Evolutionary conservation across 352 stramenopile species (phyloP).

Genomic region (Globisporangium iwayamae): DNA sequence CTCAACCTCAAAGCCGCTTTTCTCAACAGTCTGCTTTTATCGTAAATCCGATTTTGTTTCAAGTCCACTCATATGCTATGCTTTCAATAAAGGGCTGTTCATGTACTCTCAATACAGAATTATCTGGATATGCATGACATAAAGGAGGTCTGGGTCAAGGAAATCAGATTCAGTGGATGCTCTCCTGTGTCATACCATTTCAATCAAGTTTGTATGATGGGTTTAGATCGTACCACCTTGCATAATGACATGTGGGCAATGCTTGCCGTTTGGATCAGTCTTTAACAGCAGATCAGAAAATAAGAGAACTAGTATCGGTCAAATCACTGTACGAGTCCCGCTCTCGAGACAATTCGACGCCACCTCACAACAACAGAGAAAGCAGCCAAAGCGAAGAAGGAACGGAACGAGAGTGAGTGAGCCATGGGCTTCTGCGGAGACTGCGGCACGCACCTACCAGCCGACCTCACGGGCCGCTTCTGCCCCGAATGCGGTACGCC

Average conservation of each 20-base stretch:
- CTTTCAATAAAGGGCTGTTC: neutral
- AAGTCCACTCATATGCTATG: too few relatives aligned
- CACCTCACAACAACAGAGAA: neutral
- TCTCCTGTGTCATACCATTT: neutral
- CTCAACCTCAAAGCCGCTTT: too few relatives aligned
- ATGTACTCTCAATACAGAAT: neutral
- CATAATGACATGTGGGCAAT: neutral
- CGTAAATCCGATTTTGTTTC: too few relatives aligned
- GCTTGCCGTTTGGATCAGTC: neutral
- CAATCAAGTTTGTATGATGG: neutral
- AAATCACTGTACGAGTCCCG: neutral
- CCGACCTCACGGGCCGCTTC: conserved; percentile 56
- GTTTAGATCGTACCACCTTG: neutral
- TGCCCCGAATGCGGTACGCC: conserved; percentile 73
- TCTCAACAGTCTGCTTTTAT: too few relatives aligned
- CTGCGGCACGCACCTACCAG: conserved; percentile 60
- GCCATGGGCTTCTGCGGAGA: conserved; percentile 83
- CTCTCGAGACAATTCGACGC: neutral
- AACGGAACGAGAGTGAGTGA: too few relatives aligned
- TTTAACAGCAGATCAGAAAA: neutral
- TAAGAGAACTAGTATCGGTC: neutral
- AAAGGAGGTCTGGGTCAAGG: neutral
- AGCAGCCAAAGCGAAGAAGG: neutral
- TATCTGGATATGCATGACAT: neutral
- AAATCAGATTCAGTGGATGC: neutral